Evolutionary conservation across 805 yeast species (phyloP).

Genomic region (Lipomyces yamadae): DNA sequence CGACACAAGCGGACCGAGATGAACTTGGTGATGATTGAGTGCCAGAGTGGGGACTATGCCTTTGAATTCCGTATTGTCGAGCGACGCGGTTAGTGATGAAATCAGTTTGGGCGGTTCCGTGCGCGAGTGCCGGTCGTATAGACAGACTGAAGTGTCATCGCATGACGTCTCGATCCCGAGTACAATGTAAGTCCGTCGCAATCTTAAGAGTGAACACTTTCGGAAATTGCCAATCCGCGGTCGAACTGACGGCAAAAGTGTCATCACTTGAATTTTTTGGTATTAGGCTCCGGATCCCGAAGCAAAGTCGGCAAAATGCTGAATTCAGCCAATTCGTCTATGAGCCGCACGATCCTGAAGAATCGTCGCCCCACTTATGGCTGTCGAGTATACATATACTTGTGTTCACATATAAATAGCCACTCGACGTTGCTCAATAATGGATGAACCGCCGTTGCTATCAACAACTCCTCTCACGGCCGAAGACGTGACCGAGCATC

Average conservation of each 20-base stretch:
- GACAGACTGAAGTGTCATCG: conserved; percentile 90
- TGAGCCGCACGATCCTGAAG: too few relatives aligned
- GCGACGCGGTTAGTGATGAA: conserved; percentile 64
- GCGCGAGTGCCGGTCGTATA: conserved; percentile 57
- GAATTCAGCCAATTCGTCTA: too few relatives aligned
- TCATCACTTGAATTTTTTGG: not conserved
- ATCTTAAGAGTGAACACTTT: too few relatives aligned
- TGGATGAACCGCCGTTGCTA: not conserved
- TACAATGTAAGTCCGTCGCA: conserved; percentile 48
- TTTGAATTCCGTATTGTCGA: conserved; percentile 67
- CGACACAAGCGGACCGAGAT: conserved; percentile 58
- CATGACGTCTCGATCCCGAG: conserved; percentile 92
- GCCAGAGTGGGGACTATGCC: conserved; percentile 91
- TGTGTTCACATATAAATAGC: too few relatives aligned
- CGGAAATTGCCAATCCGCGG: not conserved
- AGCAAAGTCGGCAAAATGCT: not conserved
- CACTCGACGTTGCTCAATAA: not conserved
- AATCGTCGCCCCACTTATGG: too few relatives aligned
- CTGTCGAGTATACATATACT: too few relatives aligned
- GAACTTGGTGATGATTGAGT: conserved; percentile 71
- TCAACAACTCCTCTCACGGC: not conserved
- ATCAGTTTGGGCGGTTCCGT: conserved; percentile 55
- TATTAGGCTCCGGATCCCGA: not conserved
- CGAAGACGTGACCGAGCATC: conserved; percentile 24
- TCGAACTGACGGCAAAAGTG: not conserved